A percentile compares a stretch with the other conserved stretches of the same genome.
phyloP scores from a whole-genome alignment of 805 yeast species.

The Lipomyces starkeyi region DNA sequence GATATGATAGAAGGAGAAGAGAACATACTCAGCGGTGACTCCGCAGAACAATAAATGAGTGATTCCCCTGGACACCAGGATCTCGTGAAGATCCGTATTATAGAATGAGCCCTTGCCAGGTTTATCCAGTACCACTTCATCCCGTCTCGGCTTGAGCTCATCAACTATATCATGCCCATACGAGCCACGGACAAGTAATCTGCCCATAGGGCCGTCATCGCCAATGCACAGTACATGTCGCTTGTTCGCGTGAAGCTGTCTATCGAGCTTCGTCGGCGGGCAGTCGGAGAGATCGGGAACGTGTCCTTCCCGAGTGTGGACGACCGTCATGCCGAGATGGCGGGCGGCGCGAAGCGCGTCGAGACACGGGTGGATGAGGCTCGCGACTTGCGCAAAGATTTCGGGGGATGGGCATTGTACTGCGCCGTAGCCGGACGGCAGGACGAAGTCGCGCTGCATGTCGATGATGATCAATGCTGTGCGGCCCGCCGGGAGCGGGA shows the following conservation, averaged over 20 bases:
- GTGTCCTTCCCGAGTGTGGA: constrained; percentile 48
- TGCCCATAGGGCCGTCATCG: constrained; percentile 47
- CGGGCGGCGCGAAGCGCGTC: constrained; percentile 42
- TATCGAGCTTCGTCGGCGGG: constrained; percentile 42
- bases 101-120: constrained; percentile 48
- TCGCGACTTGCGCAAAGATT: constrained; percentile 41
- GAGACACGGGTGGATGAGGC: constrained; percentile 39
- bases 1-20: neutral
- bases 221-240: constrained; percentile 43
- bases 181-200: constrained; percentile 45
- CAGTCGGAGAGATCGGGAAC: constrained; percentile 44
- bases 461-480: constrained; percentile 46
- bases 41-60: constrained; percentile 45
- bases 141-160: constrained; percentile 42
- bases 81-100: constrained; percentile 45
- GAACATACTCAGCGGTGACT: constrained; percentile 45
- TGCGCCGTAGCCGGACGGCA: constrained; percentile 45
- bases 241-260: constrained; percentile 41
- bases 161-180: constrained; percentile 48
- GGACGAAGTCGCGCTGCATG: constrained; percentile 47
- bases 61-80: constrained; percentile 43
- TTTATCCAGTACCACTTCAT: constrained; percentile 45
- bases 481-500: constrained; percentile 39
- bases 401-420: constrained; percentile 43
- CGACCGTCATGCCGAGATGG: constrained; percentile 42